A percentile compares a stretch with the other conserved stretches of the same genome.
Evolutionary conservation across 2,329 filamentous ascomycete genomes (phyloP).

Genomic region (Cladosporium velox): DNA sequence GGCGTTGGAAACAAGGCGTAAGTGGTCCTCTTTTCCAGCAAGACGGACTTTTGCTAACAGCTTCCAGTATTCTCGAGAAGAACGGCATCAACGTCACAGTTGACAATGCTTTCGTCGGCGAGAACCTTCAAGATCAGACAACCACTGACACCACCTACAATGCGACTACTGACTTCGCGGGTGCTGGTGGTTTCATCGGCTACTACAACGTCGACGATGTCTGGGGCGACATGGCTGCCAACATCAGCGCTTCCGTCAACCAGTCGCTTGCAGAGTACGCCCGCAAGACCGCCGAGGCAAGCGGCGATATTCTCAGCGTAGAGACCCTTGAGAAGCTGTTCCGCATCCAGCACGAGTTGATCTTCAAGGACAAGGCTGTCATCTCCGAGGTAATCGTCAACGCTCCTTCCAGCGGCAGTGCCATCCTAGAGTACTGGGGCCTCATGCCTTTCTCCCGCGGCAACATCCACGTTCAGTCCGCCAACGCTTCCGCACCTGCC

Average conservation of each 20-base stretch:
- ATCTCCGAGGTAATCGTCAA: constrained; percentile 59
- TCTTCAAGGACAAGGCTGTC: constrained; percentile 43
- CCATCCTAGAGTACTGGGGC: constrained; percentile 9
- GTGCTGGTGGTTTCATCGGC: constrained; percentile 7
- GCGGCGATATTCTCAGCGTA: not conserved
- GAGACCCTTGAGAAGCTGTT: constrained; percentile 5
- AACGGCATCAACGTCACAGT: constrained; percentile 51
- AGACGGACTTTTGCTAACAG: constrained; percentile 35
- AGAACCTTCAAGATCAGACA: constrained; percentile 47
- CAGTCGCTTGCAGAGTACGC: constrained; percentile 6
- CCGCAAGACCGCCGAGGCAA: not conserved
- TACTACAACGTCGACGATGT: constrained; percentile 13
- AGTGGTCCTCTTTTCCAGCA: not conserved
- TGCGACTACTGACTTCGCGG: not conserved
- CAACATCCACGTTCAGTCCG: constrained; percentile 29
- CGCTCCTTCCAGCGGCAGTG: constrained; percentile 37
- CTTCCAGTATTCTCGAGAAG: constrained; percentile 40
- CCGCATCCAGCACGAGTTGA: constrained; percentile 5
- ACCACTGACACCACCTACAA: constrained; percentile 9
- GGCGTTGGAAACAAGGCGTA: constrained; percentile 54
- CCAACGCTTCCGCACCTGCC: constrained; percentile 26
- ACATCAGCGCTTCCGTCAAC: constrained; percentile 24
- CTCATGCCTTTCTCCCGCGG: constrained; percentile 32
- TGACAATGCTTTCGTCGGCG: constrained; percentile 55
- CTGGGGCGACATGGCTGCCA: constrained; percentile 18